Base-by-base conservation (phyloP, 345 rosid species). In the Clausena lansium region DNA sequence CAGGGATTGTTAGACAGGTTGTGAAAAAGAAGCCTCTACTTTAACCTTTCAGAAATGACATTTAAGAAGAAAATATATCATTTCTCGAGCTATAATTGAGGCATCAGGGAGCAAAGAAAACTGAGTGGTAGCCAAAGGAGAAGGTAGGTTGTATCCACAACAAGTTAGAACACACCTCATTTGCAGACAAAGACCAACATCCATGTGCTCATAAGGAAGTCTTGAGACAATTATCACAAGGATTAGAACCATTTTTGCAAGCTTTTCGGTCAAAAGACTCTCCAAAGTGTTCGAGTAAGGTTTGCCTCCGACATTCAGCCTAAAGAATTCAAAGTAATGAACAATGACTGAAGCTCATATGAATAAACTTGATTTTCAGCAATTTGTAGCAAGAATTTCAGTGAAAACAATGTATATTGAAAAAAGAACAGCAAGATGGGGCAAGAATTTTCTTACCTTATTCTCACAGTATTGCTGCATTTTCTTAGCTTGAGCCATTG, bases 401-500 rank as follows among this genome's bases (percentile, higher is more conserved):
- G 0, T 14, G 32, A 27, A n/a, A 39, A 20, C 4, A 33, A 17
- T 24, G 14, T 14, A 17, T 6, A 22, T 20, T 22, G 20, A 9
- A 59, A 67, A 41, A n/a, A 70, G 3, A 70, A 30, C 27, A 17
- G 28, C 17, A 19, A 19, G 36, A n/a, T 32, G 4, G 9, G 20
- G 20, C 22, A 35, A 70, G 52, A 39, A 58, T 62, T 61, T 7
- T 50, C 83, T 67, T 80, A 86, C 98, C 97, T 92, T 91, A 2
- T 90, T 88, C 79, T 94, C 99, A 84, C 99, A 96, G 84, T 94
- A 94, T 41, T 73, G 86, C 77, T 86, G 91, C 99, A 94, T 94
- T 88, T 96, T 94, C 88, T 88, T 79, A 71, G 99, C 97, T 81
- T 92, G 99, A 72, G 87, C 84, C 97, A 96, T 84, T 78, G 95